A percentile compares a stretch with the other conserved stretches of the same genome.
Conservation (phyloP, 164 flowering plant species). For the Magnolia changhungtana region DNA sequence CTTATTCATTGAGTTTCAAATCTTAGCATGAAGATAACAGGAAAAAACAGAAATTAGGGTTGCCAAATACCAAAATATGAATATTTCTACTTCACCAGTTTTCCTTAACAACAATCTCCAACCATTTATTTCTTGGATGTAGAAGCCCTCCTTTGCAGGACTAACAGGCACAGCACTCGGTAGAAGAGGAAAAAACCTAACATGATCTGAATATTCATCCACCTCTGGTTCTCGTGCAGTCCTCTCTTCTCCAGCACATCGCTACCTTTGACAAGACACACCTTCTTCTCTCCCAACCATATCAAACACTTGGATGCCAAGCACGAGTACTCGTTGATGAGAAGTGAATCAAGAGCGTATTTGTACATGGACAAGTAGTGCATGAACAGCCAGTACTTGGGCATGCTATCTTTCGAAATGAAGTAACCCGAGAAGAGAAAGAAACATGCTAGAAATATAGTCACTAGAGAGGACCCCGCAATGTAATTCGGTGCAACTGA, state of each 20-base stretch:
- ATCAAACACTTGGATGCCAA: slow-evolving; percentile 56
- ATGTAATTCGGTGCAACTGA: slow-evolving; percentile 87
- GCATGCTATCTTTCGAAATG: slow-evolving; percentile 69
- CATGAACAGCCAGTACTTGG: slow-evolving; percentile 88
- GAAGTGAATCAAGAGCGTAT: slow-evolving; percentile 77
- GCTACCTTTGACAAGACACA: slow-evolving; percentile 65
- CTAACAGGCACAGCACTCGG: slow-evolving; percentile 71
- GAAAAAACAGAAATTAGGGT: too few relatives aligned
- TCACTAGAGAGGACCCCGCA: slow-evolving; percentile 77
- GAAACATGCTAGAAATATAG: slow-evolving; percentile 63
- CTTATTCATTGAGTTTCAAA: too few relatives aligned
- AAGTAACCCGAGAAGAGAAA: slow-evolving; percentile 98
- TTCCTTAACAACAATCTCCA: too few relatives aligned
- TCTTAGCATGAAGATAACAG: too few relatives aligned
- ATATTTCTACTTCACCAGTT: too few relatives aligned
- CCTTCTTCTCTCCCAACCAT: slow-evolving; percentile 53
- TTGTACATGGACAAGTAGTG: slow-evolving; percentile 89
- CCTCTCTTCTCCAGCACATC: slow-evolving; percentile 76
- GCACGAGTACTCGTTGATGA: slow-evolving; percentile 91
- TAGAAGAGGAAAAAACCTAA: slow-evolving; percentile 76
- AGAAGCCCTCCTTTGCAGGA: slow-evolving; percentile 70
- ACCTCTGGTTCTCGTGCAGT: slow-evolving; percentile 61
- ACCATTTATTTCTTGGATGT: slow-evolving; percentile 49
- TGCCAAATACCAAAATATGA: too few relatives aligned
- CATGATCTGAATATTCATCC: slow-evolving; percentile 76